A percentile compares a stretch with the other conserved stretches of the same genome.
Conservation (phyloP, 2,329 filamentous ascomycete genomes). For the Biscogniauxia sp. region DNA sequence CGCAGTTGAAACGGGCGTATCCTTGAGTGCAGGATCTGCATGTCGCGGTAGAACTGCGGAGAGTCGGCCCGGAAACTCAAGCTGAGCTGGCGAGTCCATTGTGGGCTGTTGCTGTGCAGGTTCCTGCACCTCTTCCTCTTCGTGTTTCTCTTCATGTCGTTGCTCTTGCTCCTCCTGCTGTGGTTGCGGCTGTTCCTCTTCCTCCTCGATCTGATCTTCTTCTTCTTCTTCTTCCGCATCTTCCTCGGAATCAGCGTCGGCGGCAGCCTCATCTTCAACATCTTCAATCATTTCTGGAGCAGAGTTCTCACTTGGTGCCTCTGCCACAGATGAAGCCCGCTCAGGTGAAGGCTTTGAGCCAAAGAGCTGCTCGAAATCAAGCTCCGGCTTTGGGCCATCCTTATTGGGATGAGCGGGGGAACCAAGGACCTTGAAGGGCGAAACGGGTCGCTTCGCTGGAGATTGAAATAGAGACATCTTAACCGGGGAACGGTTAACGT, state of each 20-base stretch:
- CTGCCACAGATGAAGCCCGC: slow-evolving; percentile 15
- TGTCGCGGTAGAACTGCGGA: slow-evolving; percentile 45
- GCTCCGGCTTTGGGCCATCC: slow-evolving; percentile 1
- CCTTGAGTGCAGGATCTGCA: slow-evolving; percentile 38
- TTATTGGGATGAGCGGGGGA: slow-evolving; percentile 12
- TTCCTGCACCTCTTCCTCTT: slow-evolving; percentile 21
- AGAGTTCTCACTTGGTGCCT: slow-evolving; percentile 10
- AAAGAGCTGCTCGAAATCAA: not conserved
- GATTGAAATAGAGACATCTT: slow-evolving; percentile 34
- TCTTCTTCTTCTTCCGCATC: slow-evolving; percentile 21
- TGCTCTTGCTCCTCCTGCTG: slow-evolving; percentile 21
- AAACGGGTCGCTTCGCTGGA: slow-evolving; percentile 31
- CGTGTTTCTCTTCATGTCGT: not conserved
- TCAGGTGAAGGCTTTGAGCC: slow-evolving; percentile 12
- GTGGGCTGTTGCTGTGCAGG: not conserved
- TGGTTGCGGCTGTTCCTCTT: slow-evolving; percentile 22
- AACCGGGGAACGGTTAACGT: slow-evolving; percentile 32
- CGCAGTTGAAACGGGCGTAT: slow-evolving; percentile 20
- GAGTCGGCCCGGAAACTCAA: slow-evolving; percentile 44
- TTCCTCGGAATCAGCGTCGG: not conserved
- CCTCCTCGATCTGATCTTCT: slow-evolving; percentile 6
- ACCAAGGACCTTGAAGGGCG: slow-evolving; percentile 26
- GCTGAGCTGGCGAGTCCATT: slow-evolving; percentile 34
- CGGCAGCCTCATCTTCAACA: slow-evolving; percentile 10
- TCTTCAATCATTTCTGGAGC: slow-evolving; percentile 6